These are phyloP conservation scores for Tuber microsphaerosporum DNA, from an alignment of 495 filamentous ascomycete genomes.

Conservation along the genomic window DNA sequence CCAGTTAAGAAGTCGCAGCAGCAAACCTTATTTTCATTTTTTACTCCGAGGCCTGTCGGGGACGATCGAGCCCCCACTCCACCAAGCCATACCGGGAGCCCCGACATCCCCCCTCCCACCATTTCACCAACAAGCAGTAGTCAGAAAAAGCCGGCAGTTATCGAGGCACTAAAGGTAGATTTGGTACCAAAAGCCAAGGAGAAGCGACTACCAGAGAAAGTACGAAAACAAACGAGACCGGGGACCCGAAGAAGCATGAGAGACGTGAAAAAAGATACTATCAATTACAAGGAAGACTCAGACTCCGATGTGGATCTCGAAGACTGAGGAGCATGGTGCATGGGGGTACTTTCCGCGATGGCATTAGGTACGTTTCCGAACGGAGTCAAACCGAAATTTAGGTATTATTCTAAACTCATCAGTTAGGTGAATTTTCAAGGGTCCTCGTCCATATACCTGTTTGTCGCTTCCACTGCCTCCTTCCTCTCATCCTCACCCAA, in stretches of 20 bases:
- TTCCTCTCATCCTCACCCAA: too few species aligned
- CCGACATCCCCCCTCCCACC: not conserved
- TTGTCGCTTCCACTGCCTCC: too few species aligned
- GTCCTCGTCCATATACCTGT: not conserved
- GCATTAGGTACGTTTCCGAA: not conserved
- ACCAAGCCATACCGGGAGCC: not conserved
- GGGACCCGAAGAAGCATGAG: slow-evolving; percentile 29
- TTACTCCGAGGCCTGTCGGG: not conserved
- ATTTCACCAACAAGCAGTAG: not conserved
- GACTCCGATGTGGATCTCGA: slow-evolving; percentile 35
- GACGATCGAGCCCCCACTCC: not conserved
- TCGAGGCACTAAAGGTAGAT: slow-evolving; percentile 17
- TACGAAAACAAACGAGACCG: slow-evolving; percentile 19
- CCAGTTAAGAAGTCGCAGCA: slow-evolving; percentile 6
- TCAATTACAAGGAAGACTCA: slow-evolving; percentile 36
- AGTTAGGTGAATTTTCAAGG: not conserved
- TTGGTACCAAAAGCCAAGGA: slow-evolving; percentile 24
- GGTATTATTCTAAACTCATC: not conserved
- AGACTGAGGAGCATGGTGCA: slow-evolving; percentile 6
- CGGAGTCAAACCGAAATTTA: not conserved
- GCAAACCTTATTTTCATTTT: slow-evolving; percentile 30
- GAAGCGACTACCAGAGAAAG: slow-evolving; percentile 21
- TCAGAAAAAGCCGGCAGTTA: not conserved
- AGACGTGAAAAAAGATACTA: slow-evolving; percentile 29
- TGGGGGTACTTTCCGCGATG: not conserved